Evolutionary conservation across 768 basidiomycete genomes (phyloP).

Genomic region (Leccinum obscurum): DNA sequence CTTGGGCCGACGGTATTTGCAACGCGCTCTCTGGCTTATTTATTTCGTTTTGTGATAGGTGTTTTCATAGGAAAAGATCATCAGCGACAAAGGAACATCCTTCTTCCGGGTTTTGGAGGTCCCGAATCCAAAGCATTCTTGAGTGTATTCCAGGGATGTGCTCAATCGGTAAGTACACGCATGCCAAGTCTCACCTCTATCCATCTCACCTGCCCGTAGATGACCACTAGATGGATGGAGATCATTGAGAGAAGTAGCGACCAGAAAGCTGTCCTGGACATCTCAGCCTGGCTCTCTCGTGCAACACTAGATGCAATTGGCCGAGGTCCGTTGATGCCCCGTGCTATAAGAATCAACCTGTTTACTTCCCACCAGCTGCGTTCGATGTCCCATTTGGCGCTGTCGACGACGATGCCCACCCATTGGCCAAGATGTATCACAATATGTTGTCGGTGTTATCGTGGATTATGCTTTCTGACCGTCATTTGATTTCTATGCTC

Average conservation of each 20-base stretch:
- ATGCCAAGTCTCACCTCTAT: not conserved
- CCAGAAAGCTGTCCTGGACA: not conserved
- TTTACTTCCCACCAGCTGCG: slow-evolving; percentile 31
- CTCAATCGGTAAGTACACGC: slow-evolving; percentile 20
- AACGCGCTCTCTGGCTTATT: slow-evolving; percentile 9
- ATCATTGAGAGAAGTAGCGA: too few relatives aligned
- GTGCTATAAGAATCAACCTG: not conserved
- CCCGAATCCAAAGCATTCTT: slow-evolving; percentile 52
- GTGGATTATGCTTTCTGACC: slow-evolving; percentile 3
- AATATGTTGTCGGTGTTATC: slow-evolving; percentile 15
- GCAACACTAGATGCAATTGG: slow-evolving; percentile 39
- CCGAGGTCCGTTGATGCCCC: slow-evolving; percentile 34
- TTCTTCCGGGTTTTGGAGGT: slow-evolving; percentile 55
- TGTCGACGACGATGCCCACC: slow-evolving; percentile 10
- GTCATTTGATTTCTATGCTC: slow-evolving; percentile 7
- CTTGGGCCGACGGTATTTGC: slow-evolving; percentile 41
- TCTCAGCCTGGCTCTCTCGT: not conserved
- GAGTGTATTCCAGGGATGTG: slow-evolving; percentile 44
- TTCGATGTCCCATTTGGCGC: slow-evolving; percentile 49
- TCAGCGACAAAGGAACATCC: slow-evolving; percentile 52
- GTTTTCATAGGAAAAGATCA: slow-evolving; percentile 40
- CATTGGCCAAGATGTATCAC: slow-evolving; percentile 8
- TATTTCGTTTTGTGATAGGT: not conserved
- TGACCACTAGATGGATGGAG: not conserved
- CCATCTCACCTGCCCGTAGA: not conserved